phyloP scores from a whole-genome alignment of 2,329 filamentous ascomycete species.

The Lizonia empirigonia region DNA sequence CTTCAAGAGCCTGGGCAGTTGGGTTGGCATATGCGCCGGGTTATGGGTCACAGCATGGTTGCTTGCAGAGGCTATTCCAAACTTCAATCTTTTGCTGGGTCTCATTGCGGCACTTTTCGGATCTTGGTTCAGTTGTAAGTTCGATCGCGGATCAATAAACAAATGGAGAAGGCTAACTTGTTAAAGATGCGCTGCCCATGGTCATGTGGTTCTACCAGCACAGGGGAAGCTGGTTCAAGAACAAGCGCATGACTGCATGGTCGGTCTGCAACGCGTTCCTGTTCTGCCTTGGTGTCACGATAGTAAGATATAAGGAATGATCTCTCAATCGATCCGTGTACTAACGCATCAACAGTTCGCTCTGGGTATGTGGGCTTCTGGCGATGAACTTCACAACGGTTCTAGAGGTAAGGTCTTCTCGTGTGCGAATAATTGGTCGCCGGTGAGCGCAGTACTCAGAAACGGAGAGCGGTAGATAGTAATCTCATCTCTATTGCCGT shows the following conservation, averaged over 20 bases:
- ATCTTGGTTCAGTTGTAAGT: constrained; percentile 68
- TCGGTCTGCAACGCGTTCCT: constrained; percentile 53
- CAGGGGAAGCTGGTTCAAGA: constrained; percentile 47
- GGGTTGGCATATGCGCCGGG: constrained; percentile 61
- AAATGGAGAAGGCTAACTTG: background rate
- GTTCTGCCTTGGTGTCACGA: constrained; percentile 43
- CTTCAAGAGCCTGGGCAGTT: constrained; percentile 51
- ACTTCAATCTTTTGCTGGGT: constrained; percentile 70
- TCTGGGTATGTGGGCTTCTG: constrained; percentile 40
- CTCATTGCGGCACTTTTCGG: constrained; percentile 66
- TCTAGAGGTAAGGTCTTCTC: constrained; percentile 37
- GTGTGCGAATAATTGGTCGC: constrained; percentile 40
- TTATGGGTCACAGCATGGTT: constrained; percentile 69
- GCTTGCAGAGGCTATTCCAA: constrained; percentile 71
- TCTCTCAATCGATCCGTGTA: background rate
- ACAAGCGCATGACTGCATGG: constrained; percentile 51
- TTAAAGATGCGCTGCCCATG: constrained; percentile 49
- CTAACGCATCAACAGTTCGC: constrained; percentile 25
- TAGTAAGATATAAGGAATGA: constrained; percentile 27
- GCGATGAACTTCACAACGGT: constrained; percentile 28
- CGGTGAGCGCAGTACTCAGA: constrained; percentile 13
- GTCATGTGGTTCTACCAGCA: constrained; percentile 58
- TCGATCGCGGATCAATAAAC: background rate
- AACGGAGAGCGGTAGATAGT: background rate
- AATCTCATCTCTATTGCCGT: no score